A percentile compares a stretch with the other conserved stretches of the same genome.
phyloP scores from a whole-genome alignment of 352 stramenopile genomes.

The Albugo laibachii region DNA sequence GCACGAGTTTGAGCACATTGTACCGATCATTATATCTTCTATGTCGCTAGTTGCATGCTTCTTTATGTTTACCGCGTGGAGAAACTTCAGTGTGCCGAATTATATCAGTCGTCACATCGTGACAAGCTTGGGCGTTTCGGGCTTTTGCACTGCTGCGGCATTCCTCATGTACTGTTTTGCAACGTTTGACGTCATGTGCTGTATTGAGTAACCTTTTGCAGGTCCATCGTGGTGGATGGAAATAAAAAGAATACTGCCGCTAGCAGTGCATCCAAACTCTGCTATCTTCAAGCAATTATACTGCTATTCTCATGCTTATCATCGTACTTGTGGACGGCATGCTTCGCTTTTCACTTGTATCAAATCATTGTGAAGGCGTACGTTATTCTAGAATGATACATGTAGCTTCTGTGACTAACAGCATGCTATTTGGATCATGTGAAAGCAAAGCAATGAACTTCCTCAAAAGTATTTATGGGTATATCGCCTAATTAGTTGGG shows the following conservation, averaged over 20 bases:
- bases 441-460: constrained; percentile 33
- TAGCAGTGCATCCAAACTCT: constrained; percentile 20
- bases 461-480: constrained; percentile 34
- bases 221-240: constrained; percentile 37
- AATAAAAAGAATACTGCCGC: constrained; percentile 14
- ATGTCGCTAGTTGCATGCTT: constrained; percentile 45
- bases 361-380: constrained; percentile 64
- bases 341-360: constrained; percentile 75
- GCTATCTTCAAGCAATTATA: constrained; percentile 41
- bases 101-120: constrained; percentile 52
- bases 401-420: too few species aligned
- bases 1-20: constrained; percentile 19
- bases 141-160: constrained; percentile 29
- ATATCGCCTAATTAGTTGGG: constrained; percentile 48
- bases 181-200: background rate
- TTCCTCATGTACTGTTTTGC: constrained; percentile 27
- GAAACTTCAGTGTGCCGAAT: constrained; percentile 34
- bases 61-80: constrained; percentile 53
- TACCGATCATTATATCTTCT: constrained; percentile 25
- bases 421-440: too few species aligned
- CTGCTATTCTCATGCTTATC: constrained; percentile 70
- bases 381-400: background rate
- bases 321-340: constrained; percentile 67
- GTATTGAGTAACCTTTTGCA: constrained; percentile 4
- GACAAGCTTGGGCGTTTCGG: constrained; percentile 37